Evolutionary conservation across 1,284 basidiomycete species (phyloP).

Genomic region (Cryptococcus wingfieldii): DNA sequence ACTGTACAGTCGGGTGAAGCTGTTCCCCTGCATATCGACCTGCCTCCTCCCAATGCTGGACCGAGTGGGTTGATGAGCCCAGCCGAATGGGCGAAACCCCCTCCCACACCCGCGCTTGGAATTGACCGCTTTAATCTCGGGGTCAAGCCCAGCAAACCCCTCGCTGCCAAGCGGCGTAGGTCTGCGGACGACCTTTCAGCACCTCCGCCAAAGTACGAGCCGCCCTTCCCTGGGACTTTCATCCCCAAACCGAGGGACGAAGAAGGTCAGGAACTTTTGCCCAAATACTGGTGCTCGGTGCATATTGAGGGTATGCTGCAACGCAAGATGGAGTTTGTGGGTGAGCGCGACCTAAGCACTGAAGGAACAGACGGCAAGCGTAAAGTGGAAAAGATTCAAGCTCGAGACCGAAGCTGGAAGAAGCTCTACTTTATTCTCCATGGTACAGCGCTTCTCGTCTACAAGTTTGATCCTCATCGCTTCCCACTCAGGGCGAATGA

Average conservation of each 20-base stretch:
- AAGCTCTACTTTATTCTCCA: constrained; percentile 84
- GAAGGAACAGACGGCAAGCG: background rate
- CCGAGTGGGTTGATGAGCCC: constrained; percentile 2
- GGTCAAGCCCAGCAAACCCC: constrained; percentile 7
- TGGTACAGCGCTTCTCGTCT: constrained; percentile 82
- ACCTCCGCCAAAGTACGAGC: constrained; percentile 48
- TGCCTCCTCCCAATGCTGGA: background rate
- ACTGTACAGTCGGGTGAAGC: constrained; percentile 20
- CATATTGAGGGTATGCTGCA: constrained; percentile 81
- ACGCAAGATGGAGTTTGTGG: constrained; percentile 88
- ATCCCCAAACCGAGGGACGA: constrained; percentile 53
- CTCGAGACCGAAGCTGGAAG: constrained; percentile 87
- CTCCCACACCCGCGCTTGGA: constrained; percentile 40
- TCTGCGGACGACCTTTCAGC: constrained; percentile 50
- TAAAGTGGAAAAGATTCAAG: constrained; percentile 70
- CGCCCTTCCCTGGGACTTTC: constrained; percentile 39
- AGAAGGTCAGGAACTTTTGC: constrained; percentile 78
- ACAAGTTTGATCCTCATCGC: constrained; percentile 59
- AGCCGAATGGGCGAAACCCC: constrained; percentile 38
- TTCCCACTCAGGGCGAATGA: constrained; percentile 42
- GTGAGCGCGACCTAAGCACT: background rate
- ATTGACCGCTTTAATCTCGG: constrained; percentile 22
- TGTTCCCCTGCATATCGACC: constrained; percentile 12
- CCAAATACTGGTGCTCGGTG: constrained; percentile 75
- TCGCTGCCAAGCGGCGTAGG: constrained; percentile 41